Conservation (phyloP, 1,139 yeast genomes). For the Meyerozyma carpophila region DNA sequence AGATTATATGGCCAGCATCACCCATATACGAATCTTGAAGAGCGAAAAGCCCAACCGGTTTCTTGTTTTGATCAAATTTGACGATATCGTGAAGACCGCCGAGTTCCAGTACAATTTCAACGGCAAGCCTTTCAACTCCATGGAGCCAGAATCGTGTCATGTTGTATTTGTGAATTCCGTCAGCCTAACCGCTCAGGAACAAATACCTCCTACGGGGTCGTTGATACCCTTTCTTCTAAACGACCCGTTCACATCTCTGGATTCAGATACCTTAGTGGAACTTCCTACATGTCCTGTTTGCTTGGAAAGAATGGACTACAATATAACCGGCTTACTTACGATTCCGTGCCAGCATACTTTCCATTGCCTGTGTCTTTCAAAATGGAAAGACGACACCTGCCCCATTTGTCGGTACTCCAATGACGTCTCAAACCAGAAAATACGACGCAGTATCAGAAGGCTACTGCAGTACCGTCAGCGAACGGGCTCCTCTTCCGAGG, state of each 20-base stretch:
- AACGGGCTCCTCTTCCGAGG: constrained; percentile 2
- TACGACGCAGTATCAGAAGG: constrained; percentile 29
- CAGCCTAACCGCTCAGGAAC: constrained; percentile 22
- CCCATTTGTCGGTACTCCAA: constrained; percentile 86
- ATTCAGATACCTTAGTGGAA: constrained; percentile 39
- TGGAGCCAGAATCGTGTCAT: constrained; percentile 88
- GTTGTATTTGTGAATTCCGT: constrained; percentile 67
- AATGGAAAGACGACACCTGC: constrained; percentile 89
- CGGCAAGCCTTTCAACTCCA: constrained; percentile 73
- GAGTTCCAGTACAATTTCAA: constrained; percentile 62
- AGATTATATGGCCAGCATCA: constrained; percentile 46
- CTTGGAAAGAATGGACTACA: constrained; percentile 81
- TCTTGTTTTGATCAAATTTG: constrained; percentile 73
- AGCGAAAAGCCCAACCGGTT: constrained; percentile 67
- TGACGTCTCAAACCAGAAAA: constrained; percentile 30
- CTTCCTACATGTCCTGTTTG: constrained; percentile 94
- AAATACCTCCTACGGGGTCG: constrained; percentile 15
- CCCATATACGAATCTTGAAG: constrained; percentile 70
- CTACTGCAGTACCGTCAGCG: constrained; percentile 24
- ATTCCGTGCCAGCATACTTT: constrained; percentile 93
- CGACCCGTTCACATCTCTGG: constrained; percentile 60
- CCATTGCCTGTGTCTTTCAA: constrained; percentile 82
- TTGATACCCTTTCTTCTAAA: constrained; percentile 61
- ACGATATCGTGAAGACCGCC: constrained; percentile 48
- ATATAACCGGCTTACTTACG: constrained; percentile 75